Evolutionary conservation across 2,329 filamentous ascomycete genomes (phyloP).

Genomic region (Alternaria triticimaculans): DNA sequence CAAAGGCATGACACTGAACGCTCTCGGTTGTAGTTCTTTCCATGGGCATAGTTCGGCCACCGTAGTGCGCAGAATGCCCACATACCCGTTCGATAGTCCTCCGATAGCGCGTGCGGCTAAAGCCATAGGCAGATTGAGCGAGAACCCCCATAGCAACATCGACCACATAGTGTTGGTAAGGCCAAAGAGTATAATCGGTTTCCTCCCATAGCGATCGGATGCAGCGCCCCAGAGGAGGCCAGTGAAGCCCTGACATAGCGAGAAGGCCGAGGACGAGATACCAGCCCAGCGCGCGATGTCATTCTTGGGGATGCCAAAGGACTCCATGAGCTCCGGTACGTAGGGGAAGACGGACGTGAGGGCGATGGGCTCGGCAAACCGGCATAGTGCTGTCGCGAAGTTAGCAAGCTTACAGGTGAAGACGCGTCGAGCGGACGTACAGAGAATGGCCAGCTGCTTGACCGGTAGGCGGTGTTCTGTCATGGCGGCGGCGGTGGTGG

Average conservation of each 20-base stretch:
- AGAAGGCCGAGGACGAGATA: conserved; percentile 82
- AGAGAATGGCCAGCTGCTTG: conserved; percentile 50
- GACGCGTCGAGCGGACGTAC: conserved; percentile 25
- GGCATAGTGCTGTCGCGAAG: conserved; percentile 76
- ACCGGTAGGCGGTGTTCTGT: conserved; percentile 48
- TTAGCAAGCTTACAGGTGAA: conserved; percentile 1
- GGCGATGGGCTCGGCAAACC: conserved; percentile 89
- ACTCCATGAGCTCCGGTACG: conserved; percentile 67
- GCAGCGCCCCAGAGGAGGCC: conserved; percentile 88
- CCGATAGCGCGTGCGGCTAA: conserved; percentile 78
- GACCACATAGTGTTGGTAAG: conserved; percentile 78
- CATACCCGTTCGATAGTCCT: conserved; percentile 85
- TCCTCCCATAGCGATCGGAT: conserved; percentile 82
- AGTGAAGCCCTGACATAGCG: conserved; percentile 78
- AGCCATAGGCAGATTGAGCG: conserved; percentile 78
- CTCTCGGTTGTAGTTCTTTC: conserved; percentile 81
- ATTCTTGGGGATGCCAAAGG: conserved; percentile 48
- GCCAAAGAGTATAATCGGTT: conserved; percentile 82
- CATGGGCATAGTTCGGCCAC: conserved; percentile 92
- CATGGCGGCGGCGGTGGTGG: conserved; percentile 36
- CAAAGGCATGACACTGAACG: conserved; percentile 92
- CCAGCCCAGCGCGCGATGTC: conserved; percentile 72
- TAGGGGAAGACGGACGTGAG: conserved; percentile 94
- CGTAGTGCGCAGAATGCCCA: conserved; percentile 84
- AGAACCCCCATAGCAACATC: conserved; percentile 84